phyloP scores from a whole-genome alignment of 768 basidiomycete species.

The Auriscalpium microsporum region DNA sequence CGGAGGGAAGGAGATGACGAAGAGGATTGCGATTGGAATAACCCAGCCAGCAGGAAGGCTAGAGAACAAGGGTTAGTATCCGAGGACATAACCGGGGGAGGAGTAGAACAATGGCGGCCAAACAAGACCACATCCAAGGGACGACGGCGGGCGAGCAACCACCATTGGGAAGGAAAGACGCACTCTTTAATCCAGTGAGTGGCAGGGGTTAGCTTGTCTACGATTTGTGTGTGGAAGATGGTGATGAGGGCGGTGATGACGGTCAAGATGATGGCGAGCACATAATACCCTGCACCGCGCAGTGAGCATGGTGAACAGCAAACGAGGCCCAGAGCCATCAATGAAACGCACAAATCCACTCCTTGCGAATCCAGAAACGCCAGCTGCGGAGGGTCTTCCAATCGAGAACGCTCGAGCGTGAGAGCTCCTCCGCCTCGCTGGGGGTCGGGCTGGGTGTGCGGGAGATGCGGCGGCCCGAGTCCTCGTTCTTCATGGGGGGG shows the following conservation, averaged over 20 bases:
- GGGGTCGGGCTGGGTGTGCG: constrained; percentile 30
- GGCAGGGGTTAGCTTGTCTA: constrained; percentile 56
- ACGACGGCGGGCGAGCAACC: too few species aligned
- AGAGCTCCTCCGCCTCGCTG: constrained; percentile 25
- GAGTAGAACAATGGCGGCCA: too few species aligned
- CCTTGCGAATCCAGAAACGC: constrained; percentile 26
- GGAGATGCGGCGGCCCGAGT: neutral
- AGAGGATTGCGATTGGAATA: constrained; percentile 74
- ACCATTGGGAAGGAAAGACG: constrained; percentile 17
- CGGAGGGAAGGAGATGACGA: constrained; percentile 83
- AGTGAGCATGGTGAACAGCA: neutral
- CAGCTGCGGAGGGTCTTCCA: constrained; percentile 22
- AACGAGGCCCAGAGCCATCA: neutral
- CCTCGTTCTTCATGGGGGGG: constrained; percentile 4
- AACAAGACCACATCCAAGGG: too few species aligned
- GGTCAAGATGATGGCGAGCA: constrained; percentile 21
- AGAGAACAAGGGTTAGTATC: neutral
- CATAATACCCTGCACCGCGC: constrained; percentile 25
- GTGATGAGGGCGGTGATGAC: constrained; percentile 32
- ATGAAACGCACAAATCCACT: constrained; percentile 26
- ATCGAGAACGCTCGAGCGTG: constrained; percentile 19
- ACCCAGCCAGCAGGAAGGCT: constrained; percentile 58
- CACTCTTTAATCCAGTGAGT: constrained; percentile 59
- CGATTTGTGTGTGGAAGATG: constrained; percentile 48
- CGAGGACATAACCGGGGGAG: neutral